These are phyloP conservation scores for Verticillium albo-atrum DNA, from an alignment of 2,329 filamentous ascomycete species.

Conservation along the genomic window DNA sequence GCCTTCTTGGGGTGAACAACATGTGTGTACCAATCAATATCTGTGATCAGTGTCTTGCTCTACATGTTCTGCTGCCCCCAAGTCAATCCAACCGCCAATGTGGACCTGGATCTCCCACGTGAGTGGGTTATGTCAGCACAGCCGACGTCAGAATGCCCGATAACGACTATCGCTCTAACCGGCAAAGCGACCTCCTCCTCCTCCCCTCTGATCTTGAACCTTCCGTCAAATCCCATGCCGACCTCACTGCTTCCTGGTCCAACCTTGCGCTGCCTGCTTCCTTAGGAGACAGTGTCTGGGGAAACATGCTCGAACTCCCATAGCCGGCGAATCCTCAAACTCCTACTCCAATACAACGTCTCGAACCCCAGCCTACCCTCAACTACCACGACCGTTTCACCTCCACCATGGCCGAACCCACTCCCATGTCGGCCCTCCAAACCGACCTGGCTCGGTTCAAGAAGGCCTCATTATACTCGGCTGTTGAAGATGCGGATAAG, in stretches of 20 bases:
- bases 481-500: constrained; percentile 74
- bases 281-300: neutral
- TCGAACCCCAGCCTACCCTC: neutral
- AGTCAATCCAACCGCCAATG: too few relatives aligned
- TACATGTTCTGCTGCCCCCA: too few relatives aligned
- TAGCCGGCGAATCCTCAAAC: neutral
- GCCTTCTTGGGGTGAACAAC: neutral
- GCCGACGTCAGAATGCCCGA: neutral
- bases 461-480: constrained; percentile 62
- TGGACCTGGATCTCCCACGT: neutral
- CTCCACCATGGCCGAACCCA: constrained; percentile 28
- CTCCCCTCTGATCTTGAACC: neutral
- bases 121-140: neutral
- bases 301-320: neutral
- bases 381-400: neutral
- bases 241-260: neutral
- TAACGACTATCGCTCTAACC: neutral
- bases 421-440: constrained; percentile 54
- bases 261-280: neutral
- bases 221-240: neutral
- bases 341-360: neutral
- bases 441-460: constrained; percentile 71
- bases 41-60: too few relatives aligned
- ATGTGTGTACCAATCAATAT: neutral
- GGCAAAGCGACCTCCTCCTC: neutral